Conservation (phyloP, 345 rosid species). For the Acer saccharum region DNA sequence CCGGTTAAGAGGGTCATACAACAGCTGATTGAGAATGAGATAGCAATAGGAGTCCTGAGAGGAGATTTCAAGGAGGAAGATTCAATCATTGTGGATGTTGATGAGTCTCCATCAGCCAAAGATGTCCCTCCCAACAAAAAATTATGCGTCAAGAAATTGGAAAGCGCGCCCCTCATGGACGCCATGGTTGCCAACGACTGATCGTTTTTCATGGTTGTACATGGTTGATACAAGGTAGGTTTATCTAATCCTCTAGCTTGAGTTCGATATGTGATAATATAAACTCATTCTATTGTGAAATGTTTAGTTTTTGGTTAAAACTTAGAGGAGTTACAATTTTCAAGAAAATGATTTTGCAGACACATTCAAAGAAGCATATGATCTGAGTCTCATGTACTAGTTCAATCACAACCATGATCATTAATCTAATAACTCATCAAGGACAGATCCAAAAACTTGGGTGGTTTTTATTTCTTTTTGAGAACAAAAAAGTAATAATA, state of each 20-base stretch:
- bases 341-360: not conserved
- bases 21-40: constrained; percentile 84
- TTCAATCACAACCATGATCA: too few relatives aligned
- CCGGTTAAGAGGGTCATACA: constrained; percentile 96
- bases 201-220: constrained; percentile 1
- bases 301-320: not conserved
- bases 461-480: too few relatives aligned
- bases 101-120: constrained; percentile 29
- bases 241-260: not conserved
- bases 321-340: not conserved
- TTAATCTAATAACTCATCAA: too few relatives aligned
- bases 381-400: too few relatives aligned
- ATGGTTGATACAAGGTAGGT: not conserved
- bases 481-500: too few relatives aligned
- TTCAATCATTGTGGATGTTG: constrained; percentile 50
- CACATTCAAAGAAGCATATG: not conserved
- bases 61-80: constrained; percentile 85
- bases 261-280: too few relatives aligned
- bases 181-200: constrained; percentile 64
- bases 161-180: constrained; percentile 33
- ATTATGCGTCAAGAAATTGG: constrained; percentile 59
- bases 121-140: constrained; percentile 48
- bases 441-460: too few relatives aligned
- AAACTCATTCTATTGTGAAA: not conserved
- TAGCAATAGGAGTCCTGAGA: constrained; percentile 74